These are phyloP conservation scores for Chaetoceros muelleri DNA, from an alignment of 108 stramenopile species.

Conservation along the genomic window DNA sequence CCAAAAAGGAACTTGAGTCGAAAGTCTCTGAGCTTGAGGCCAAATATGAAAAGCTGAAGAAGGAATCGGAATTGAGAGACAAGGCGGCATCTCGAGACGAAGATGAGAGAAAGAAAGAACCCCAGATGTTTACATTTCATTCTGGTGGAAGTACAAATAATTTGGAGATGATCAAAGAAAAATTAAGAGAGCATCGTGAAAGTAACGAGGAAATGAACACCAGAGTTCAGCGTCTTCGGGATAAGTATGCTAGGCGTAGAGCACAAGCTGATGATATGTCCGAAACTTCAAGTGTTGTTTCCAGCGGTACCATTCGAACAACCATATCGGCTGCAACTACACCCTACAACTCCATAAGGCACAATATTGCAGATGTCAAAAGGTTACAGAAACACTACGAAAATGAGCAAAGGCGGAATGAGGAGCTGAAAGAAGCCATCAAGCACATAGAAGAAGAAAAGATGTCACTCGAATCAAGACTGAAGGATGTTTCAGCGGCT, in stretches of 20 bases:
- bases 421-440: background rate
- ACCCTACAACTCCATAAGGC: background rate
- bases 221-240: slow-evolving; percentile 21
- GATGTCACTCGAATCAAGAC: background rate
- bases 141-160: background rate
- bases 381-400: background rate
- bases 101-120: background rate
- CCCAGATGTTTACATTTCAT: background rate
- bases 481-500: background rate
- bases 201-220: slow-evolving; percentile 21
- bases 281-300: background rate
- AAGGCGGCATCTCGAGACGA: background rate
- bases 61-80: background rate
- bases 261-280: background rate
- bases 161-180: background rate
- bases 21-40: background rate
- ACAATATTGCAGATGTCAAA: background rate
- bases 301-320: background rate
- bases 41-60: background rate
- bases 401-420: background rate
- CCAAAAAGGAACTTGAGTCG: background rate
- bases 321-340: background rate
- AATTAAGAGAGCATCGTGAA: background rate
- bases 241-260: background rate
- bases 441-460: background rate